Evolutionary conservation across 2,329 filamentous ascomycete species (phyloP).

Genomic region (Pseudogymnoascus pannorum): DNA sequence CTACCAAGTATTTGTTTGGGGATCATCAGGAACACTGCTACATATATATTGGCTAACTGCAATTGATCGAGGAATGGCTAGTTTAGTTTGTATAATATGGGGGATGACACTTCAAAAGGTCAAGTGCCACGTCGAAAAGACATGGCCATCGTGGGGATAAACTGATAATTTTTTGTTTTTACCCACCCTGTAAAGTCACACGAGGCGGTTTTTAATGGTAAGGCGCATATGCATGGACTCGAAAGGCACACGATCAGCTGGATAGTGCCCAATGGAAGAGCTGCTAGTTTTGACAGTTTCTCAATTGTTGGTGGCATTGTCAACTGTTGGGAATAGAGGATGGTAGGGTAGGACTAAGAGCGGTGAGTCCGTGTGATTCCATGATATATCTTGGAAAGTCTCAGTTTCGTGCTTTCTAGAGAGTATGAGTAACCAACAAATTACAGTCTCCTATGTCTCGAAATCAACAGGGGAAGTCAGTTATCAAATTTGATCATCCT

Average conservation of each 20-base stretch:
- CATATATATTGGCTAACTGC: background rate
- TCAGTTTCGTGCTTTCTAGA: background rate
- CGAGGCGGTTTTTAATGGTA: background rate
- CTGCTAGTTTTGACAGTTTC: background rate
- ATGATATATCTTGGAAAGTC: background rate
- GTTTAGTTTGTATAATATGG: background rate
- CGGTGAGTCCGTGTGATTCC: constrained; percentile 1
- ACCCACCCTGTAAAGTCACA: background rate
- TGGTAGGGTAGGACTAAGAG: background rate
- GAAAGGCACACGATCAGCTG: constrained; percentile 1
- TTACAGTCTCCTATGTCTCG: background rate
- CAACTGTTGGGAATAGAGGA: background rate
- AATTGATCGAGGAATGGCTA: background rate
- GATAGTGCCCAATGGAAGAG: background rate
- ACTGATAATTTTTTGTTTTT: constrained; percentile 2
- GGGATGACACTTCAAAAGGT: background rate
- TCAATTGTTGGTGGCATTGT: background rate
- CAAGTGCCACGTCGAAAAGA: constrained; percentile 5
- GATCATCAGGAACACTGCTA: constrained; percentile 3
- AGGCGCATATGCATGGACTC: constrained; percentile 2
- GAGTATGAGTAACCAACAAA: background rate
- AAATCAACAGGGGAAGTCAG: background rate
- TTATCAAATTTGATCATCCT: constrained; percentile 1
- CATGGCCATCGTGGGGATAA: background rate
- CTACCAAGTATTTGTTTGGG: background rate